Base-by-base conservation (phyloP, 2,329 filamentous ascomycete species). In the Colletotrichum tropicicola region DNA sequence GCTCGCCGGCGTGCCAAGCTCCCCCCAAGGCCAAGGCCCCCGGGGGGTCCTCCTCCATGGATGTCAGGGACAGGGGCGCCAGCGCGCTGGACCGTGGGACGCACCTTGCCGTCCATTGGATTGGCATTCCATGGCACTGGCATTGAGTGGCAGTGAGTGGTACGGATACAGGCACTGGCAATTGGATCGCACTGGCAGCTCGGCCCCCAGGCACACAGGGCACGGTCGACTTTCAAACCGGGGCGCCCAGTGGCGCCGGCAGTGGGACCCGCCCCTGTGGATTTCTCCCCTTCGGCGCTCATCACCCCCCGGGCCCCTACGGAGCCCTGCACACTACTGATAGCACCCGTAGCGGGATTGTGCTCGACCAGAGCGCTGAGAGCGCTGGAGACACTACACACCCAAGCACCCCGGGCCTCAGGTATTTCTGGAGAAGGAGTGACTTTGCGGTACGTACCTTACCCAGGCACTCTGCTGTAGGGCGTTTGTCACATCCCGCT, bases 1-100 rank as follows among this genome's bases (percentile, higher is more conserved):
- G 60, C n/a, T n/a, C n/a, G n/a, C n/a, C n/a, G n/a, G n/a, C 19
- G 37, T 23, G 59, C 59, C 54, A 59, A 63, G 54, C 30, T 32
- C 28, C 23, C 8, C 25, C 23, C 35, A 12, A 12, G 19, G 23
- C 55, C n/a, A 56, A 56, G 23, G 41, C 39, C 41, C 9, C 41
- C 17, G 25, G 27, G 17, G 35, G 45, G 17, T 25, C 37, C 25
- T 30, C 47, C n/a, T 32, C 30, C 44, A 32, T 32, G 27, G 39
- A 60, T 60, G 51, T 47, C 58, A 56, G 58, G 41, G 51, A 55
- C 58, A 56, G 32, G 30, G 43, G 56, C 37, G 56, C 47, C 37
- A 44, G 32, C 43, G 47, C 45, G 56, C 56, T 59, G 35, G 52
- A 55, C 39, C 28, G 52, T 55, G 28, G 30, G 48, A 52, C 13